Conservation (phyloP, 2,329 filamentous ascomycete species). For the Elsinoe arachidis region DNA sequence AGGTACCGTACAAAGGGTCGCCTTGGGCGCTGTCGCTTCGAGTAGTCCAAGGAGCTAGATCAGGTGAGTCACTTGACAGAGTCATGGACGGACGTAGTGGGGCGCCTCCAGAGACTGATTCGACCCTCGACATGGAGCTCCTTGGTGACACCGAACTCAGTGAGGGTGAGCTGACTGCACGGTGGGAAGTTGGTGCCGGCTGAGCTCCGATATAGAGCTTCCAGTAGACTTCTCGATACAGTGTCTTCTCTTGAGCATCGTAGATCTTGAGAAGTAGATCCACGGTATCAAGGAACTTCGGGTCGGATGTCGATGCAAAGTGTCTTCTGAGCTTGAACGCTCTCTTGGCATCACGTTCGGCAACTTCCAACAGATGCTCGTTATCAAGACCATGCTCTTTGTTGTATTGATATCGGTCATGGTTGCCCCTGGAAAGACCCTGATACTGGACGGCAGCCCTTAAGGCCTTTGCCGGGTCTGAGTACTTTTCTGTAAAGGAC, state of each 20-base stretch:
- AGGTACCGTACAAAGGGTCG: constrained; percentile 1
- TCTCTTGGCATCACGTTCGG: constrained; percentile 9
- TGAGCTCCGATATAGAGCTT: background rate
- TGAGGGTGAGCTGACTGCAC: background rate
- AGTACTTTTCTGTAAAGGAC: background rate
- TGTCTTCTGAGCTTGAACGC: constrained; percentile 10
- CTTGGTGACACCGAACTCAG: background rate
- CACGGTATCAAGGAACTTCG: background rate
- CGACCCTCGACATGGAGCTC: background rate
- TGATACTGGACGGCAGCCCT: constrained; percentile 3
- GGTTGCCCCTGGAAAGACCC: background rate
- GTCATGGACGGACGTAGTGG: constrained; percentile 1
- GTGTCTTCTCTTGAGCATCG: background rate
- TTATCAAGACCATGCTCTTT: background rate
- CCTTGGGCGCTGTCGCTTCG: constrained; percentile 1
- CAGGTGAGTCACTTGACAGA: background rate
- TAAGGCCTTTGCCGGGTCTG: background rate
- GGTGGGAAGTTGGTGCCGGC: background rate
- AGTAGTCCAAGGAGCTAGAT: background rate
- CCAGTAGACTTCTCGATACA: background rate
- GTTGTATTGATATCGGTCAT: constrained; percentile 4
- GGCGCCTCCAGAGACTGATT: background rate
- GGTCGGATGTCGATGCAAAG: background rate
- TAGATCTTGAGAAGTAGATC: constrained; percentile 10
- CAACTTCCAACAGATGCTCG: background rate